Base-by-base conservation (phyloP, 83 land plant genomes). In the Thuja plicata region DNA sequence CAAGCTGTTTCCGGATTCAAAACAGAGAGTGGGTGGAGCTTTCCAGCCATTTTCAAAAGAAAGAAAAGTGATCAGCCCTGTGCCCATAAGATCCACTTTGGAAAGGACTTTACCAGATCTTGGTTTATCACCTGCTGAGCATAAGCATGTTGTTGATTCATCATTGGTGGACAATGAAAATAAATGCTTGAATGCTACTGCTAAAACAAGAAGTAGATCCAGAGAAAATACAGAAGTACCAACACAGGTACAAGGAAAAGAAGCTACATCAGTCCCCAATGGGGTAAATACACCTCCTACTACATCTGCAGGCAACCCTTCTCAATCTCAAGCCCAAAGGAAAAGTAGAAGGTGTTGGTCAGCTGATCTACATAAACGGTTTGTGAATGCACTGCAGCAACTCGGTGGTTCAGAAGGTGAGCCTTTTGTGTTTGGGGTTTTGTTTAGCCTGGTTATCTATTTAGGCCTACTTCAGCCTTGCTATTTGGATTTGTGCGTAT, bases 401-500 rank as follows among this genome's bases (percentile, higher is more conserved):
- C 94, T 95, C 7, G 96, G 96, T 77, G 96, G 96, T 35, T 73
- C 96, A 13, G 92, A 93, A 90, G 94, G 96, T 95, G 11, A 66
- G 90, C 3, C 43, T 12, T 78, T 37, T 77, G 37, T 38, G 0
- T 1, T 37, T 35, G n/a, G 74, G 11, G n/a, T 70, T 70, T 70
- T 70, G 74, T 70, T 70, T n/a, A 24, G 9, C 32, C 74, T 6
- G 32, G 32, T 70, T 70, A 24, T n/a, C 74, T 27, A 24, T n/a
- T 1, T 16, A 30, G 27, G 66, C 66, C 30, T 70, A 5, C 8
- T 32, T 30, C 40, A 34, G 73, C 30, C 12, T 34, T 27, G 43
- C 71, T 16, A 71, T 17, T 70, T 88, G 54, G 57, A 54, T 54
- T 54, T 54, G 3, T 54, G 19, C 57, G 3, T 16, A 54, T 54